Conservation (phyloP, 805 yeast genomes). For the Candida tibetensis region DNA sequence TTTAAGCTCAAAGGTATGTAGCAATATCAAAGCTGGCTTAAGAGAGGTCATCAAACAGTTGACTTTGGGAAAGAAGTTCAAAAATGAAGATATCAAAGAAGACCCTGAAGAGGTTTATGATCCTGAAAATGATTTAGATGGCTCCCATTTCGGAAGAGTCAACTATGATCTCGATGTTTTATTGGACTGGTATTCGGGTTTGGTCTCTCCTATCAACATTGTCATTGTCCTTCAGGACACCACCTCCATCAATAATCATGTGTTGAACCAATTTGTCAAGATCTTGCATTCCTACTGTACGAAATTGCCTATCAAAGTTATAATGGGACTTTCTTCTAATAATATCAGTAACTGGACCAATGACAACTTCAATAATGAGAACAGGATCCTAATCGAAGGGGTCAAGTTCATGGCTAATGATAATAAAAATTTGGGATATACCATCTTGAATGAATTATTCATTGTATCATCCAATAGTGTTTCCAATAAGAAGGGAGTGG, state of each 20-base stretch:
- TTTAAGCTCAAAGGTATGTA: constrained; percentile 31
- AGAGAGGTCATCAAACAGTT: constrained; percentile 35
- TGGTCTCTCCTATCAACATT: constrained; percentile 14
- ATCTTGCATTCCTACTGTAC: constrained; percentile 24
- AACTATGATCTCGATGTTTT: constrained; percentile 37
- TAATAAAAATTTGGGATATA: constrained; percentile 31
- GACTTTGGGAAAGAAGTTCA: constrained; percentile 12
- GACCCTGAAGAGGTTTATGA: constrained; percentile 8
- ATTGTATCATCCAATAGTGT: constrained; percentile 7
- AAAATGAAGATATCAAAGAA: constrained; percentile 6
- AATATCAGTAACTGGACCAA: constrained; percentile 39
- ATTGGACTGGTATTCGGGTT: constrained; percentile 27
- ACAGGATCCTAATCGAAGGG: constrained; percentile 26
- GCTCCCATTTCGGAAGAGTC: constrained; percentile 19
- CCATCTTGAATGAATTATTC: constrained; percentile 33
- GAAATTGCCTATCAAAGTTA: constrained; percentile 30
- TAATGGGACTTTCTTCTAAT: constrained; percentile 35
- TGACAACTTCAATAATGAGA: constrained; percentile 28
- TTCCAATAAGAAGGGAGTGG: constrained; percentile 14
- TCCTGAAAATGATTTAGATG: constrained; percentile 13
- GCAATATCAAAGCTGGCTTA: constrained; percentile 32
- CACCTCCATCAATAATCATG: constrained; percentile 32
- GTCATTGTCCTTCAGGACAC: constrained; percentile 37
- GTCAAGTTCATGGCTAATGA: constrained; percentile 32
- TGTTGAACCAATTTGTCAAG: constrained; percentile 34